phyloP scores from a whole-genome alignment of 1,284 basidiomycete species.

The Sphagnurus paluster region DNA sequence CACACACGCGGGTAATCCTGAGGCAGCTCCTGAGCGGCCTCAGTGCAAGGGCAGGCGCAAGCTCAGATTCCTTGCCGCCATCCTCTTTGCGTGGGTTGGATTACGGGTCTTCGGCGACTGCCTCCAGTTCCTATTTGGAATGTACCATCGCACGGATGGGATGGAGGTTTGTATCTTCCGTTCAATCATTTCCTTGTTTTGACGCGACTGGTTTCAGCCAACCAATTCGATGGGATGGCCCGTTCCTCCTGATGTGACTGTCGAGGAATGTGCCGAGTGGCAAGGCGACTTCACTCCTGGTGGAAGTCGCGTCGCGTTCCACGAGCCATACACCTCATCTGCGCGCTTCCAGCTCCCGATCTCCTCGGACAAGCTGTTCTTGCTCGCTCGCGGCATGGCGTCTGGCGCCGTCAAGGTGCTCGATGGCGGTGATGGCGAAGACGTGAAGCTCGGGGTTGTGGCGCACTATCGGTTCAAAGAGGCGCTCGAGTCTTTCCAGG shows the following conservation, averaged over 20 bases:
- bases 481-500: slow-evolving; percentile 30
- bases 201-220: not conserved
- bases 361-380: slow-evolving; percentile 33
- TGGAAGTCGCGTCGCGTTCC: not conserved
- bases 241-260: slow-evolving; percentile 15
- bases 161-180: not conserved
- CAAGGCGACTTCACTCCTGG: not conserved
- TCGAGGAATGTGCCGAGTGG: slow-evolving; percentile 18
- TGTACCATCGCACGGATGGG: not conserved
- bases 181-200: not conserved
- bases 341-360: slow-evolving; percentile 37
- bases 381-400: slow-evolving; percentile 37
- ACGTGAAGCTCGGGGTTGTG: slow-evolving; percentile 34
- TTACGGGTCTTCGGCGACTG: not conserved
- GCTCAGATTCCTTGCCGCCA: not conserved
- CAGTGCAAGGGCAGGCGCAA: slow-evolving; percentile 1
- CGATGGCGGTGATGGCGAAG: slow-evolving; percentile 25
- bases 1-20: not conserved
- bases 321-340: slow-evolving; percentile 8
- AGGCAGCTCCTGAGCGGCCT: not conserved
- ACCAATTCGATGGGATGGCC: slow-evolving; percentile 1
- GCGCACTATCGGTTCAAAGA: slow-evolving; percentile 29
- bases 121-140: not conserved
- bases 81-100: slow-evolving; percentile 2
- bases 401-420: slow-evolving; percentile 34